These are phyloP conservation scores for Pestalotiopsis sp. DNA, from an alignment of 2,329 filamentous ascomycete genomes.

Conservation along the genomic window DNA sequence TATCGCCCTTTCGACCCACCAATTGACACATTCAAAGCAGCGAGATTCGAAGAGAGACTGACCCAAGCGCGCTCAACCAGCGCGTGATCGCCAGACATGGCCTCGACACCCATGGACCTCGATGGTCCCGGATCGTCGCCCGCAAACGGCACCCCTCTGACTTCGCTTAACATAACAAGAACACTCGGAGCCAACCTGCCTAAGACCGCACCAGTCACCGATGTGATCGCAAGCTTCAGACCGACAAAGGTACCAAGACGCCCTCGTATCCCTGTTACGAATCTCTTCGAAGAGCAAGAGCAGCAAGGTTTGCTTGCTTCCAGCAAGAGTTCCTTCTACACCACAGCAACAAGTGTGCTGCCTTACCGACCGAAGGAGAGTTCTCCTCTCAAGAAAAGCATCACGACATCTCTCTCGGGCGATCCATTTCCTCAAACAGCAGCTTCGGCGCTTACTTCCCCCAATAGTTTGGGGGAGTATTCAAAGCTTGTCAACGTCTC, in stretches of 20 bases:
- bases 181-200: slow-evolving; percentile 42
- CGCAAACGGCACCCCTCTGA: slow-evolving; percentile 37
- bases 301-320: background rate
- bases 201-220: slow-evolving; percentile 68
- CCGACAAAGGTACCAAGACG: slow-evolving; percentile 69
- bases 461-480: background rate
- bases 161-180: slow-evolving; percentile 52
- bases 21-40: background rate
- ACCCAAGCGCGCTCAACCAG: background rate
- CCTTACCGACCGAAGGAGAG: background rate
- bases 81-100: slow-evolving; percentile 3
- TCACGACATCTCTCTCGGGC: background rate
- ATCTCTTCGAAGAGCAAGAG: background rate
- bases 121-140: slow-evolving; percentile 45
- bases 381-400: background rate
- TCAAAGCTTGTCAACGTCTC: background rate
- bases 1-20: background rate
- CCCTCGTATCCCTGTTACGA: background rate
- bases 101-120: slow-evolving; percentile 50
- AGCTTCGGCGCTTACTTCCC: background rate
- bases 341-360: slow-evolving; percentile 10
- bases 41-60: background rate
- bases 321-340: slow-evolving; percentile 8
- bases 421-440: background rate
- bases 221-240: slow-evolving; percentile 76